Evolutionary conservation across 352 stramenopile genomes (phyloP).

Genomic region (Globisporangium apiculatum): DNA sequence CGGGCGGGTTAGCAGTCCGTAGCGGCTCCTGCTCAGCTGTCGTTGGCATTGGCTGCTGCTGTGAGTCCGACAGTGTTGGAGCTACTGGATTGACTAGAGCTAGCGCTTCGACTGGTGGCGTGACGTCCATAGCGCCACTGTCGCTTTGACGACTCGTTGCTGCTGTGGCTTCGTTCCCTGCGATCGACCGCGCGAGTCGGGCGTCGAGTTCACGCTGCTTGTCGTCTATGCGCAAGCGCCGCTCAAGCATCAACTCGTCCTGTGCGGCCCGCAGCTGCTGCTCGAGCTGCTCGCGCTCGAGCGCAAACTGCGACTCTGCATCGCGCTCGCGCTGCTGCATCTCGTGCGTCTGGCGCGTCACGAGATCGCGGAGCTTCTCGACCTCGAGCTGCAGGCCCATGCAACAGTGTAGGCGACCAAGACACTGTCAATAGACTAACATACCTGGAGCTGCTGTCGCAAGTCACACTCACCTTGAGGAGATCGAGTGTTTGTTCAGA

Average conservation of each 20-base stretch:
- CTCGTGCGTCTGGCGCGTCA: slow-evolving; percentile 39
- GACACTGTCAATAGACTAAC: background rate
- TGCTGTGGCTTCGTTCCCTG: background rate
- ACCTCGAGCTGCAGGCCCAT: slow-evolving; percentile 27
- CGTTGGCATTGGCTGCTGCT: no score
- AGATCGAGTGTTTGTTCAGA: slow-evolving; percentile 62
- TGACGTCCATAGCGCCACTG: no score
- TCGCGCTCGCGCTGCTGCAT: slow-evolving; percentile 28
- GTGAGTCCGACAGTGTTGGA: background rate
- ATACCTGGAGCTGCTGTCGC: background rate
- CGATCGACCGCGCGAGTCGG: slow-evolving; percentile 24
- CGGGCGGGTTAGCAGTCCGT: no score
- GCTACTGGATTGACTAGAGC: no score
- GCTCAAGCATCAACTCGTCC: slow-evolving; percentile 45
- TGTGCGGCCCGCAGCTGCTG: slow-evolving; percentile 44
- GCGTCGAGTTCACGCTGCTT: slow-evolving; percentile 49
- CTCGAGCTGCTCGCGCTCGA: slow-evolving; percentile 27
- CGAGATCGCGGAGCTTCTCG: slow-evolving; percentile 52
- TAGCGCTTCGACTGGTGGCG: no score
- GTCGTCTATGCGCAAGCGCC: slow-evolving; percentile 44
- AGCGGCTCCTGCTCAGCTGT: no score
- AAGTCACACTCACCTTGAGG: slow-evolving; percentile 26
- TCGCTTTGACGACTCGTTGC: no score
- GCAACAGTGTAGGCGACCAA: background rate
- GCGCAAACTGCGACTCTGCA: slow-evolving; percentile 19